Evolutionary conservation across 2,329 filamentous ascomycete species (phyloP), one percentile per base, ranked within the genome.

Genomic region (Alternaria ethzedia): DNA sequence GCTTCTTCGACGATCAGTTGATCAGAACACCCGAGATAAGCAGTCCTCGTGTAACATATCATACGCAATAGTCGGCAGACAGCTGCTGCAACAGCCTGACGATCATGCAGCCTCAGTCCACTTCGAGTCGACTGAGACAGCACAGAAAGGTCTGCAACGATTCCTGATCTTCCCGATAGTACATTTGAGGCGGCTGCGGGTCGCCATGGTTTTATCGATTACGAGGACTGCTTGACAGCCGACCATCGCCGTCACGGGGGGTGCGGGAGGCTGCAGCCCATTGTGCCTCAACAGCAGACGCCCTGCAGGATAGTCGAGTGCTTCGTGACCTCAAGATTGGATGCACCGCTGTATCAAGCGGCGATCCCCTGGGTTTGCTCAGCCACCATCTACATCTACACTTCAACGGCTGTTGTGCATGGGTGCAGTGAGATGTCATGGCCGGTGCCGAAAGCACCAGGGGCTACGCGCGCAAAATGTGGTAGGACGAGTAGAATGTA

Each of bases 401-500:
- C 68, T 71, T 63, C 74, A 79, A 79, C 74, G 76, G 75, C 78
- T 78, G 76, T 61, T 67, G 75, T 78, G 74, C 72, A 49, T 66
- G 60, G 69, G 63, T 69, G 67, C 63, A 59, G 75, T 74, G 70
- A 69, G 64, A 73, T 65, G 68, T 44, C 65, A 65, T 75, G 71
- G 73, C 68, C 71, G 69, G 64, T 70, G 68, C 70, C 69, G 74
- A 66, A 45, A 61, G 64, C 52, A 50, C 64, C 67, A 59, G 64
- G 45, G 63, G 63, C 57, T 52, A 57, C 55, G 64, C 55, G 64
- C 66, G 67, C 57, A 64, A 66, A 66, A 66, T 68, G 68, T 62
- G 56, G 64, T 68, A 73, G 73, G 72, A 69, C 72, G 63, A 54
- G 68, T 67, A 69, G 71, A 66, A 66, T 66, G 61, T 65, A 70